Base-by-base conservation (phyloP, 192 early-diverging fungal species). In the Pilobolus umbonatus region DNA sequence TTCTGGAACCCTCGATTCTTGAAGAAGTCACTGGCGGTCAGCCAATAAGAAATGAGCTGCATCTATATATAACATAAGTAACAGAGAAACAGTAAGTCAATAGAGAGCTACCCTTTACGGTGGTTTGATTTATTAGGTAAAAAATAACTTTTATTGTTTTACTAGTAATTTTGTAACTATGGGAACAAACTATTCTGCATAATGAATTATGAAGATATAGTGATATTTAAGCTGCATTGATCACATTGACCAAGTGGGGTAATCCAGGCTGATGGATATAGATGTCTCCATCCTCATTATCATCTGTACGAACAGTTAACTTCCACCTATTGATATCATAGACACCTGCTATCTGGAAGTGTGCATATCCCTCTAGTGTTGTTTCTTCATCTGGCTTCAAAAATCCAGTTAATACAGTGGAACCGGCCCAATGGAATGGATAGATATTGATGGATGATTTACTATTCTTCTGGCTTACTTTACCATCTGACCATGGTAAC, bases 241-340 rank as follows among this genome's bases (percentile, higher is more conserved):
- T 21, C 12, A 32, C 31, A 19, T 38, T 57, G 11, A 57, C 40
- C 15, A 57, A 17, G 28, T 57, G 55, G 30, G 55, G 42, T 19
- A 57, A 57, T 29, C 55, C 44, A 30, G 55, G 55, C n/a, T 53
- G 51, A 53, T 50, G 52, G 2, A 54, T 14, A 38, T 38, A 54
- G 3, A 54, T 35, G 5, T 54, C 52, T 4, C 15, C 14, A 24
- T 54, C 52, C 4, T 54, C 52, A 38, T 34, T 54, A 4, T 38
- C 52, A 35, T 54, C 17, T 0, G 52, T 54, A 2, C 52, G 31
- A 12, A 80, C 70, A 8, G 76, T 73, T 30, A 90, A 48, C 28
- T 75, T 68, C 90, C 90, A 93, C 30, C 81, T 71, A 66, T 88
- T 90, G 35, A 93, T 67, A 64, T 93, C 83, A 68, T 85, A 93